Conservation (phyloP, 805 yeast species). For the Ogataea nitratoaversa region DNA sequence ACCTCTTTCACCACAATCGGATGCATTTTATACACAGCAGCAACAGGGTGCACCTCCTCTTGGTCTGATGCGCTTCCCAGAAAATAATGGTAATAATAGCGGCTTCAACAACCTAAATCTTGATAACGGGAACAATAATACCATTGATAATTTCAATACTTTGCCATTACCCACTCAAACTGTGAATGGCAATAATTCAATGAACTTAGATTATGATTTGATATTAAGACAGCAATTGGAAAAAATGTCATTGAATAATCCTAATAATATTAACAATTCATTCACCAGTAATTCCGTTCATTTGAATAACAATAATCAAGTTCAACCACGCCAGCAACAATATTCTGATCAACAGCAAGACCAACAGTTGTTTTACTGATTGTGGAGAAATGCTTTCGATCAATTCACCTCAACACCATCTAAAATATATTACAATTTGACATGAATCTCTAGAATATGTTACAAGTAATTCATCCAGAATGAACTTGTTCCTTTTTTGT, state of each 20-base stretch:
- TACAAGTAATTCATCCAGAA: too few relatives aligned
- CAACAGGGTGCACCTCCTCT: slow-evolving; percentile 3
- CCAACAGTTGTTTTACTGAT: slow-evolving; percentile 4
- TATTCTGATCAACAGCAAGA: slow-evolving; percentile 1
- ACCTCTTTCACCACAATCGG: slow-evolving; percentile 6
- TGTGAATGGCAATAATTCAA: slow-evolving; percentile 1
- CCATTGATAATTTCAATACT: background rate
- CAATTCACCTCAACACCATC: too few relatives aligned
- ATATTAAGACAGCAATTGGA: slow-evolving; percentile 28
- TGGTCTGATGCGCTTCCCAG: background rate
- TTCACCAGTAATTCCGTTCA: background rate
- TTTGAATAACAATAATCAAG: background rate
- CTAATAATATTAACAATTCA: slow-evolving; percentile 6
- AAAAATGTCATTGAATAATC: slow-evolving; percentile 20
- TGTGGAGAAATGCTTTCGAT: background rate
- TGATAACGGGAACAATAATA: background rate
- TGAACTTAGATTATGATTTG: slow-evolving; percentile 23
- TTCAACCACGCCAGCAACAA: slow-evolving; percentile 2
- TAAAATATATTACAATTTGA: too few relatives aligned
- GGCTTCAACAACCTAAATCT: background rate
- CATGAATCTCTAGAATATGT: too few relatives aligned
- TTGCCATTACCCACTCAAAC: background rate
- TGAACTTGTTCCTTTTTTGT: too few relatives aligned
- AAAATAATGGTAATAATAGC: background rate
- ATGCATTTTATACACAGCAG: slow-evolving; percentile 1